These are phyloP conservation scores for Amaranthus hypochondriacus DNA, from an alignment of 148 eudicot genomes.

Conservation along the genomic window DNA sequence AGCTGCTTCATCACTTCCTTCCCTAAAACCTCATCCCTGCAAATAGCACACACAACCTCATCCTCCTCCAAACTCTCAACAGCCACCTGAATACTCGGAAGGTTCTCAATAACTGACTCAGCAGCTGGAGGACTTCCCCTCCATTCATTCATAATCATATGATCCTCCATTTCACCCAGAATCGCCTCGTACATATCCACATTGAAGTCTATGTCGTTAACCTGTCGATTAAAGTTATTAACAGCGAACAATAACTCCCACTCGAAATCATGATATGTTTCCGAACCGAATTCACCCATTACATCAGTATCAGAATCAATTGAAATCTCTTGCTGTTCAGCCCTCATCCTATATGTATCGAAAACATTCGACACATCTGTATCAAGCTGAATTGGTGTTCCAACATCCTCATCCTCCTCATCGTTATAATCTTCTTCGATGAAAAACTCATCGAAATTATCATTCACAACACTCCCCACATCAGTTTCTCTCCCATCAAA, in stretches of 20 bases:
- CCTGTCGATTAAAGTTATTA: constrained; percentile 47
- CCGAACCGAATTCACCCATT: constrained; percentile 33
- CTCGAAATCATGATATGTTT: constrained; percentile 39
- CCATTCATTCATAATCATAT: constrained; percentile 43
- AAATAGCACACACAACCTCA: constrained; percentile 57
- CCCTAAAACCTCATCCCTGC: constrained; percentile 59
- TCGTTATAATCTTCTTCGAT: constrained; percentile 7
- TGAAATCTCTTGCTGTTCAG: constrained; percentile 25
- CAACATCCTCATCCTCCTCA: constrained; percentile 13
- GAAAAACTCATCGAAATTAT: constrained; percentile 11
- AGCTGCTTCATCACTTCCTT: constrained; percentile 61
- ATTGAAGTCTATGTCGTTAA: constrained; percentile 34
- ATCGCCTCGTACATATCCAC: constrained; percentile 37
- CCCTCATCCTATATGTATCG: constrained; percentile 27
- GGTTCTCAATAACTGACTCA: constrained; percentile 55
- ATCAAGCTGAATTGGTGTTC: constrained; percentile 15
- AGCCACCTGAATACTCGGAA: constrained; percentile 41
- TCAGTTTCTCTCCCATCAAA: constrained; percentile 28
- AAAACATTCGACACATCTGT: constrained; percentile 24
- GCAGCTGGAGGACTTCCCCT: constrained; percentile 92
- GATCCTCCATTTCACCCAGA: constrained; percentile 60
- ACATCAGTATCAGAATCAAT: constrained; percentile 37
- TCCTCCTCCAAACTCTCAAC: constrained; percentile 38
- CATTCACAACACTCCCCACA: constrained; percentile 17
- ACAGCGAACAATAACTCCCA: constrained; percentile 78